Percentiles rank a stretch among this genome's conserved stretches.
These are phyloP conservation scores for Dalbergia cultrata DNA, from an alignment of 306 rosid species.

Conservation along the genomic window DNA sequence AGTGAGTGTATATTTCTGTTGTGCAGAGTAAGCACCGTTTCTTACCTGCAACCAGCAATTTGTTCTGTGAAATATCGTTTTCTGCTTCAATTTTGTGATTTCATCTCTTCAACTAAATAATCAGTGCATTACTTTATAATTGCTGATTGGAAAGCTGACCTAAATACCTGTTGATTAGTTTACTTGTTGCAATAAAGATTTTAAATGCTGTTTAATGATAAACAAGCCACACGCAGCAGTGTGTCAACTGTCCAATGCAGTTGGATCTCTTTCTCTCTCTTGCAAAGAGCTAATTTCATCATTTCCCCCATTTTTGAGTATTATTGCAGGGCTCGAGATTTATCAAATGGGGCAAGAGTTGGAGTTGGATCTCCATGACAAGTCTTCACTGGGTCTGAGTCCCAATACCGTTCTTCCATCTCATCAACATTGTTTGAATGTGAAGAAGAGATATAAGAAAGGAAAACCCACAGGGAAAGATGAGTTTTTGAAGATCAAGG, in stretches of 20 bases:
- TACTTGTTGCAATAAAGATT: not conserved
- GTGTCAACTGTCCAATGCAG: slow-evolving; percentile 35
- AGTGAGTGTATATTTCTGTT: not conserved
- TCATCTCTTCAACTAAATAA: slow-evolving; percentile 34
- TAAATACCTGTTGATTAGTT: slow-evolving; percentile 19
- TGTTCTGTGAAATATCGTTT: not conserved
- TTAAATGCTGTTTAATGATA: slow-evolving; percentile 24
- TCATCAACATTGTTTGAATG: slow-evolving; percentile 53
- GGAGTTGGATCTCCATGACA: slow-evolving; percentile 62
- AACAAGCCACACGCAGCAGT: slow-evolving; percentile 50
- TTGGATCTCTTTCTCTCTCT: slow-evolving; percentile 18
- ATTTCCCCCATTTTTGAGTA: not conserved
- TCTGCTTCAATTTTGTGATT: slow-evolving; percentile 36
- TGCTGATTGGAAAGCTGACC: slow-evolving; percentile 31
- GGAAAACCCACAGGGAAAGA: slow-evolving; percentile 55
- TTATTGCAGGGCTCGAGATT: slow-evolving; percentile 57
- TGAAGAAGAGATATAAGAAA: slow-evolving; percentile 54
- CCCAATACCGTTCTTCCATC: slow-evolving; percentile 83
- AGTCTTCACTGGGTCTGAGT: slow-evolving; percentile 65
- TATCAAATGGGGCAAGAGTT: slow-evolving; percentile 66
- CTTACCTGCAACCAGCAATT: not conserved
- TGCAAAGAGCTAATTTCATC: slow-evolving; percentile 17
- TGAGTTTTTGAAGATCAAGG: slow-evolving; percentile 56
- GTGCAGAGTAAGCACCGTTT: not conserved
- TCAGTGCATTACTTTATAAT: not conserved